Percentiles rank a stretch among this genome's conserved stretches.
Evolutionary conservation across 768 basidiomycete genomes (phyloP).

Genomic region (Myochromella boudieri): DNA sequence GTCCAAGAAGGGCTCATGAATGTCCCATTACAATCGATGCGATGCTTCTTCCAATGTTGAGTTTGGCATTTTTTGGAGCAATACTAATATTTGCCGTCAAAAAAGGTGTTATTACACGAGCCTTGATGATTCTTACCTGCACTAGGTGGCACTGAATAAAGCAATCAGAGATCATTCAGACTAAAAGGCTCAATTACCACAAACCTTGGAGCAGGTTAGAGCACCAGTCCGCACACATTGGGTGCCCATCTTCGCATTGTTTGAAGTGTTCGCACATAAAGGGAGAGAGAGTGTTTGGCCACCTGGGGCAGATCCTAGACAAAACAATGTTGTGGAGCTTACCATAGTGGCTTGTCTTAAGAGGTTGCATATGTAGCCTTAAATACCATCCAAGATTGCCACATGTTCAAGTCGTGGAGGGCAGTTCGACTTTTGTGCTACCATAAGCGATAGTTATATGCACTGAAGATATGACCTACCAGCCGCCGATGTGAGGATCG

Average conservation of each 20-base stretch:
- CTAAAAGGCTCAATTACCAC: background rate
- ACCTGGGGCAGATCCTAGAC: slow-evolving; percentile 25
- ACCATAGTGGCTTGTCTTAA: no score
- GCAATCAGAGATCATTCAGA: background rate
- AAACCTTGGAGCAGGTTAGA: slow-evolving; percentile 29
- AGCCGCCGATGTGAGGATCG: no score
- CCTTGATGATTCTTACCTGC: slow-evolving; percentile 4
- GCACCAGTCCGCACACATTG: slow-evolving; percentile 14
- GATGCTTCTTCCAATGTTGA: slow-evolving; percentile 30
- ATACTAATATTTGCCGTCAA: slow-evolving; percentile 25
- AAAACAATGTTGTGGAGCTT: no score
- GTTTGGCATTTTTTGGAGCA: slow-evolving; percentile 32
- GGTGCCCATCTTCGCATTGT: background rate
- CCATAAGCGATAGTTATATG: no score
- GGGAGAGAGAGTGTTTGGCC: slow-evolving; percentile 23
- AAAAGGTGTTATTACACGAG: background rate
- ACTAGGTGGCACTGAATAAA: slow-evolving; percentile 13
- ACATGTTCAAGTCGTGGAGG: no score
- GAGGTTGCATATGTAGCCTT: no score
- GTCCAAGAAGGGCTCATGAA: slow-evolving; percentile 26
- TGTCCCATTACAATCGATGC: slow-evolving; percentile 24
- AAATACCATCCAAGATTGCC: no score
- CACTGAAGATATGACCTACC: no score
- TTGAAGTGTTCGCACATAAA: slow-evolving; percentile 24
- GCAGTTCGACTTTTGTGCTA: no score